Conservation (phyloP, 2,329 filamentous ascomycete species). For the Stagonosporopsis chrysanthemi region DNA sequence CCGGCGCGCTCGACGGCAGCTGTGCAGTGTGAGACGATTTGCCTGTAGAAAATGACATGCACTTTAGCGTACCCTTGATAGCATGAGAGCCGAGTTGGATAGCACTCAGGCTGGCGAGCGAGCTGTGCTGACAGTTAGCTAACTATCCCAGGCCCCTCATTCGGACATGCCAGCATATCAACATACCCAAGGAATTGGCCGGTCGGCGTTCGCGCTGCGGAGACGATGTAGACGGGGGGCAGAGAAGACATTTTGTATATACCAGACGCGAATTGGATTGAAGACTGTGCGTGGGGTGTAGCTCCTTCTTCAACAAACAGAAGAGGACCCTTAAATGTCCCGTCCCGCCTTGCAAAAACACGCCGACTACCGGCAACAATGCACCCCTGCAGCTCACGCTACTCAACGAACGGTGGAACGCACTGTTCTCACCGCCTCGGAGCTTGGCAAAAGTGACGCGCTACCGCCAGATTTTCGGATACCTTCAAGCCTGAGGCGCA, state of each 20-base stretch:
- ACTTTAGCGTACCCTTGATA: constrained; percentile 76
- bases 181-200: constrained; percentile 92
- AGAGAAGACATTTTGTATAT: constrained; percentile 73
- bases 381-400: constrained; percentile 25
- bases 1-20: constrained; percentile 84
- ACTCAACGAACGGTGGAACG: constrained; percentile 6
- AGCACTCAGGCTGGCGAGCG: constrained; percentile 85
- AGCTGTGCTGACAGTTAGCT: constrained; percentile 62
- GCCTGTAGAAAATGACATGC: constrained; percentile 1
- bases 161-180: constrained; percentile 6
- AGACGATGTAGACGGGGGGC: constrained; percentile 94
- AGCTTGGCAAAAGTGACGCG: constrained; percentile 23
- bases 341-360: constrained; percentile 15
- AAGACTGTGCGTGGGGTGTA: constrained; percentile 10
- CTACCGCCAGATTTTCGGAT: constrained; percentile 38
- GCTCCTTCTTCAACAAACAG: background rate
- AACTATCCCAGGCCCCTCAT: constrained; percentile 31
- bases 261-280: constrained; percentile 12
- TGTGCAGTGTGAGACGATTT: constrained; percentile 41
- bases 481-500: constrained; percentile 37
- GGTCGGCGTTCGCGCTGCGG: constrained; percentile 86
- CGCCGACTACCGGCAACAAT: constrained; percentile 19
- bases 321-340: constrained; percentile 5
- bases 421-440: constrained; percentile 34
- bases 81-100: constrained; percentile 87